Conservation (phyloP, 2,329 filamentous ascomycete genomes). For the Metarhizium album region DNA sequence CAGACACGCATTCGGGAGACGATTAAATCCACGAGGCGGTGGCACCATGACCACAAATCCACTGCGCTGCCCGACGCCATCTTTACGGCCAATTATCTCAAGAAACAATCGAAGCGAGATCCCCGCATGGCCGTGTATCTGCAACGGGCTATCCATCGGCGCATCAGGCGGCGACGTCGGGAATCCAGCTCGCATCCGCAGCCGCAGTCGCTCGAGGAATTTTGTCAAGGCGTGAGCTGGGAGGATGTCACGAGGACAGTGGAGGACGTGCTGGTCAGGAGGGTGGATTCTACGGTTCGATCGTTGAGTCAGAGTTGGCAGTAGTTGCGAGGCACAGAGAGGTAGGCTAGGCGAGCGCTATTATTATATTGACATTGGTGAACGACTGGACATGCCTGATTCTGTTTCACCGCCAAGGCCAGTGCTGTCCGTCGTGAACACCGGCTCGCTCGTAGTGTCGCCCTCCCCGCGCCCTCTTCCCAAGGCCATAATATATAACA, state of each 20-base stretch:
- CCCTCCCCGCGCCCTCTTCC: not conserved
- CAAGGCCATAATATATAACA: not conserved
- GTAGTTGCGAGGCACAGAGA: not conserved
- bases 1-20: conserved; percentile 22
- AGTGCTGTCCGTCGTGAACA: not conserved
- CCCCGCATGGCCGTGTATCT: conserved; percentile 22
- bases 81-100: conserved; percentile 23
- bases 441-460: not conserved
- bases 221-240: conserved; percentile 22
- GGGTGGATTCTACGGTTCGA: conserved; percentile 12
- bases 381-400: not conserved
- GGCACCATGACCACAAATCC: conserved; percentile 27
- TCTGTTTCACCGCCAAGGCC: not conserved
- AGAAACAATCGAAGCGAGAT: conserved; percentile 26
- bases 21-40: conserved; percentile 26
- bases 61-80: conserved; percentile 18
- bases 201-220: conserved; percentile 21
- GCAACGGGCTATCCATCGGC: conserved; percentile 20
- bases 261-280: conserved; percentile 18
- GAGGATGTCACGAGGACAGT: conserved; percentile 23
- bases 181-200: conserved; percentile 2
- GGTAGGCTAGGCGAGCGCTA: not conserved
- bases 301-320: conserved; percentile 9
- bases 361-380: not conserved
- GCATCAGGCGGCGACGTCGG: conserved; percentile 9